Evolutionary conservation across 1,139 yeast genomes (phyloP).

Genomic region (Suhomyces chickasaworum): DNA sequence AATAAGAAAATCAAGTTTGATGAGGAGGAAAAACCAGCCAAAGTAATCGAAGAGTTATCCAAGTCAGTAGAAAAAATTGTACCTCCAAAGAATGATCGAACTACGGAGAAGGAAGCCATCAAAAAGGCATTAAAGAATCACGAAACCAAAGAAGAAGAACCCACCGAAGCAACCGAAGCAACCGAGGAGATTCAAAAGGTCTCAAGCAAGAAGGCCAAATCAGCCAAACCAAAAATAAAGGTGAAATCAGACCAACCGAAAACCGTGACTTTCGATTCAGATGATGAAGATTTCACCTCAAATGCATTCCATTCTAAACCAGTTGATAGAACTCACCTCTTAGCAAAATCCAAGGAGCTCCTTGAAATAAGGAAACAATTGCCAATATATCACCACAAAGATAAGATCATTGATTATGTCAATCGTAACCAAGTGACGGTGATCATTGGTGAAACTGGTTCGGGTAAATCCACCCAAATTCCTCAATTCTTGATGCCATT

Average conservation of each 20-base stretch:
- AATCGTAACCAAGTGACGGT: constrained; percentile 66
- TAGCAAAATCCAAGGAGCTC: constrained; percentile 48
- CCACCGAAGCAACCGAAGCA: neutral
- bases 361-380: constrained; percentile 56
- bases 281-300: constrained; percentile 23
- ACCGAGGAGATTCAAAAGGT: neutral
- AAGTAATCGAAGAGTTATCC: neutral
- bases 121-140: neutral
- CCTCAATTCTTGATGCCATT: constrained; percentile 79
- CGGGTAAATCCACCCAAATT: constrained; percentile 96
- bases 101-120: neutral
- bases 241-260: constrained; percentile 1
- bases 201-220: neutral
- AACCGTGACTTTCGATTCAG: constrained; percentile 26
- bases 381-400: constrained; percentile 77
- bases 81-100: neutral
- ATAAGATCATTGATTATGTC: constrained; percentile 60
- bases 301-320: constrained; percentile 15
- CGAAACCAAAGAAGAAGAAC: neutral
- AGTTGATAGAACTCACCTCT: constrained; percentile 25
- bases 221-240: neutral
- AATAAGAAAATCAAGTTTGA: constrained; percentile 37
- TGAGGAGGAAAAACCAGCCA: constrained; percentile 17
- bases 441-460: constrained; percentile 95
- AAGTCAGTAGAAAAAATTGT: neutral